Conservation (phyloP, 768 basidiomycete genomes). For the Brasilioporus rufonigricans region DNA sequence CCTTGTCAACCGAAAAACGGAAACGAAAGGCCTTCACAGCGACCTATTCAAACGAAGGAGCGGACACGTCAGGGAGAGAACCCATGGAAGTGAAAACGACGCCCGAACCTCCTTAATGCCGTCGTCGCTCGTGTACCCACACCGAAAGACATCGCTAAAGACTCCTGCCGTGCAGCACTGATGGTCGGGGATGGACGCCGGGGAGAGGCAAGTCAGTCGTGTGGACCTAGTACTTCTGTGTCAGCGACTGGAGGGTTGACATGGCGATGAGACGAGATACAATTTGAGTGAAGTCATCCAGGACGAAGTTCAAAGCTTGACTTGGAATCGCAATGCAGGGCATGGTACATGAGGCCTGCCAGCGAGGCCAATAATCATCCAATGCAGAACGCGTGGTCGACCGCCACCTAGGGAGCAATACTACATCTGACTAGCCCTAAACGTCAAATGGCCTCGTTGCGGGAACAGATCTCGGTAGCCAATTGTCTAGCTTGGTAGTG, state of each 20-base stretch:
- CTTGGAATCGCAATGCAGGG: too few species aligned
- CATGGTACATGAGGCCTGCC: too few species aligned
- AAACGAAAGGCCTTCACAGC: constrained; percentile 6
- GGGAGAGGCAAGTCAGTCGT: not conserved
- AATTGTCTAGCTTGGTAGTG: too few species aligned
- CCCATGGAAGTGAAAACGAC: not conserved
- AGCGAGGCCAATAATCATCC: too few species aligned
- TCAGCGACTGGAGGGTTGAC: too few species aligned
- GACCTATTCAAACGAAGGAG: not conserved
- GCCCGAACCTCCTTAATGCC: not conserved
- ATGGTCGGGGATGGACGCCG: not conserved
- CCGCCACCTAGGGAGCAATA: too few species aligned
- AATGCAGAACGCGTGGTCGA: too few species aligned
- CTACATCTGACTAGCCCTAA: too few species aligned
- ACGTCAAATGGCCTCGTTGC: too few species aligned
- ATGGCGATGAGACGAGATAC: not conserved
- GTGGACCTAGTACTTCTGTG: not conserved
- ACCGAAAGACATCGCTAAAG: not conserved
- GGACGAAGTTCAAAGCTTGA: too few species aligned
- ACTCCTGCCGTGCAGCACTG: not conserved
- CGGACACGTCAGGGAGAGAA: not conserved
- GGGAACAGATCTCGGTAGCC: too few species aligned
- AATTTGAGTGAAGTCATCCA: not conserved
- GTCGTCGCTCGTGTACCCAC: too few species aligned
- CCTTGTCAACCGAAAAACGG: not conserved